phyloP scores from a whole-genome alignment of 2,329 filamentous ascomycete species.

The Penicillium sp. region DNA sequence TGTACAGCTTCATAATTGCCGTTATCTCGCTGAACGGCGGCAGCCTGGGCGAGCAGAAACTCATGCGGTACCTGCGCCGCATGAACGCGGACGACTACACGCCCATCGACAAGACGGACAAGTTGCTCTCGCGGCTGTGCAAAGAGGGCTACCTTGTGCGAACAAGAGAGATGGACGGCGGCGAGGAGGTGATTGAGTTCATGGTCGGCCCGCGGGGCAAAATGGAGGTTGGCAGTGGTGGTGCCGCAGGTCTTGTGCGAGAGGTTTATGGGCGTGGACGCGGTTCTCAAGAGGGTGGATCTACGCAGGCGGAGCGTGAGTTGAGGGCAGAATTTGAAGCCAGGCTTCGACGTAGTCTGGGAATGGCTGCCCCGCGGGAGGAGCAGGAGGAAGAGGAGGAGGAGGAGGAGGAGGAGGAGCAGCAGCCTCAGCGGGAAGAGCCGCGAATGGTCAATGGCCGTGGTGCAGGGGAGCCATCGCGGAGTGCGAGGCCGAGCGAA shows the following conservation, averaged over 20 bases:
- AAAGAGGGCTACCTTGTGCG: constrained; percentile 82
- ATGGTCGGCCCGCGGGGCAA: constrained; percentile 82
- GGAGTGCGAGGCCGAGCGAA: neutral
- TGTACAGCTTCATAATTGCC: constrained; percentile 79
- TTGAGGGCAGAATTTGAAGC: constrained; percentile 54
- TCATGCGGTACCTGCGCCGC: constrained; percentile 72
- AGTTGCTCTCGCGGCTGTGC: constrained; percentile 71
- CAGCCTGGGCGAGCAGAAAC: constrained; percentile 76
- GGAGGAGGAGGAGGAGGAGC: constrained; percentile 2
- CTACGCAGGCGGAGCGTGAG: constrained; percentile 14
- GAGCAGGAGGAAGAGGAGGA: neutral
- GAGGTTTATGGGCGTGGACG: constrained; percentile 51
- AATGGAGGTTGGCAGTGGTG: constrained; percentile 77
- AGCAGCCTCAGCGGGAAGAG: neutral
- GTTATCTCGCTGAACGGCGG: constrained; percentile 71
- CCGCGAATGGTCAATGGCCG: neutral
- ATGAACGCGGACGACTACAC: constrained; percentile 76
- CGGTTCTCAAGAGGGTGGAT: constrained; percentile 1
- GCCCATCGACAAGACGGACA: constrained; percentile 73
- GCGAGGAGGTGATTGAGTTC: constrained; percentile 78
- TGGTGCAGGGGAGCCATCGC: neutral
- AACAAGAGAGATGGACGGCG: constrained; percentile 66
- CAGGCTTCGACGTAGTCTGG: constrained; percentile 64
- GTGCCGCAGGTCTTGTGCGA: constrained; percentile 69
- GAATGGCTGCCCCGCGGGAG: constrained; percentile 41